Base-by-base conservation (phyloP, 768 basidiomycete species). In the Serendipita vermifera region DNA sequence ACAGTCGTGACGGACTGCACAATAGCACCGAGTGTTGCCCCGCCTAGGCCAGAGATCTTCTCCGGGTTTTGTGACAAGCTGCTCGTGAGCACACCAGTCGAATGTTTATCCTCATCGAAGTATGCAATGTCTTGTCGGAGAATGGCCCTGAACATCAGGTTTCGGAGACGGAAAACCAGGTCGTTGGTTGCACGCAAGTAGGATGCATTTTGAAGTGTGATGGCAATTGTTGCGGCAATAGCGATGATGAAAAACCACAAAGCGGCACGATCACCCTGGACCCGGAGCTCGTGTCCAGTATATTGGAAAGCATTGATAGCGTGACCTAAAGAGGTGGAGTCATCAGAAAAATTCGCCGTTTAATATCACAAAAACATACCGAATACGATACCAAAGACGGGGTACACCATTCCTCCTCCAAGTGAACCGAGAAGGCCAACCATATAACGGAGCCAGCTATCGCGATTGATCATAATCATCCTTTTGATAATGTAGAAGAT, bases 41-140 rank as follows among this genome's bases (percentile, higher is more conserved):
- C 92, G 56, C 87, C 87, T 46, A 92, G 72, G 64, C 90, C 90
- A 56, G 82, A 83, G 60, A 96, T 77, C 65, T 93, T 93, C 62
- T 91, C 86, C 2, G 93, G 85, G 64, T 87, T 83, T 57, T 92
- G 89, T 56, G 86, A 83, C 40, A 98, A 71, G 55, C 72, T 74
- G 0, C 86, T 77, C 2, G 89, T 93, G 55, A 97, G 72, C 38
- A 77, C 75, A 57, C 93, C 93, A 7, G 89, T 85, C 78, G 83
- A 62, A 59, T 96, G 81, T 67, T 82, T 79, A 22, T 90, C 87
- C 69, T 79, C 81, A 69, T 96, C 91, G 58, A 93, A 96, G 74
- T 83, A 93, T 59, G 83, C 62, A 81, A 85, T 81, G 64, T 96
- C 93, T 73, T 94, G 90, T 48, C 88, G 76, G 13, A 97, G 71